Evolutionary conservation across 176 grass and related monocot species (phyloP).

Genomic region (Dactylis glomerata): DNA sequence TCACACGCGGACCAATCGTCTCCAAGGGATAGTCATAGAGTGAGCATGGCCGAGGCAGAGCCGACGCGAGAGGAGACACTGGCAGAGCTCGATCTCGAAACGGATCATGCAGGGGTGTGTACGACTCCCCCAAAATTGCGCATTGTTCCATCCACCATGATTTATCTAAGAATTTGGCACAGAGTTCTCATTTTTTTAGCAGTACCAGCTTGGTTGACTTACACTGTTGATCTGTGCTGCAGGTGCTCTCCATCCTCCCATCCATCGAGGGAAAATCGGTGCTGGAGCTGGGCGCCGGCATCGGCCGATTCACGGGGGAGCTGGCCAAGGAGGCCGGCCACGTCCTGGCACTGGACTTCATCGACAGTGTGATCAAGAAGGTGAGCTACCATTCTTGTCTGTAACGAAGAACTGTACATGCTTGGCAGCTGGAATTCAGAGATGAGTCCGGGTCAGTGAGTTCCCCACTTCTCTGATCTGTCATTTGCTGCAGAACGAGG

Average conservation of each 20-base stretch:
- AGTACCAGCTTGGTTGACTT: background rate
- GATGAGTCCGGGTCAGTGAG: background rate
- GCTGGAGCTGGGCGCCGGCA: conserved; percentile 91
- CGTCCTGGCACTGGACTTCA: conserved; percentile 93
- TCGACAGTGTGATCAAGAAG: conserved; percentile 98
- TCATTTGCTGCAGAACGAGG: conserved; percentile 69
- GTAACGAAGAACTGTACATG: background rate
- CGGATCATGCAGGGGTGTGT: background rate
- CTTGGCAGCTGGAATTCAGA: background rate
- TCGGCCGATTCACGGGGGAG: conserved; percentile 90
- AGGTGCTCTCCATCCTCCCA: conserved; percentile 86
- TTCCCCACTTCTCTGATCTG: background rate
- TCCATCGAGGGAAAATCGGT: conserved; percentile 72
- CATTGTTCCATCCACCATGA: background rate
- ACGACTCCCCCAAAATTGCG: background rate
- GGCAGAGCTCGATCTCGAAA: conserved; percentile 4
- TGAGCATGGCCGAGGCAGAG: background rate
- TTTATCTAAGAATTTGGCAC: background rate
- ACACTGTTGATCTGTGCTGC: background rate
- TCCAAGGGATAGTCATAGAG: background rate
- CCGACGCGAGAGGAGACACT: background rate
- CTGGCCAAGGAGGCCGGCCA: conserved; percentile 83
- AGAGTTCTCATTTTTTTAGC: background rate
- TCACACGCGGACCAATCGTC: background rate
- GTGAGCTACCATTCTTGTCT: conserved; percentile 22